Evolutionary conservation across 768 basidiomycete species (phyloP).

Genomic region (Suillus paluster): DNA sequence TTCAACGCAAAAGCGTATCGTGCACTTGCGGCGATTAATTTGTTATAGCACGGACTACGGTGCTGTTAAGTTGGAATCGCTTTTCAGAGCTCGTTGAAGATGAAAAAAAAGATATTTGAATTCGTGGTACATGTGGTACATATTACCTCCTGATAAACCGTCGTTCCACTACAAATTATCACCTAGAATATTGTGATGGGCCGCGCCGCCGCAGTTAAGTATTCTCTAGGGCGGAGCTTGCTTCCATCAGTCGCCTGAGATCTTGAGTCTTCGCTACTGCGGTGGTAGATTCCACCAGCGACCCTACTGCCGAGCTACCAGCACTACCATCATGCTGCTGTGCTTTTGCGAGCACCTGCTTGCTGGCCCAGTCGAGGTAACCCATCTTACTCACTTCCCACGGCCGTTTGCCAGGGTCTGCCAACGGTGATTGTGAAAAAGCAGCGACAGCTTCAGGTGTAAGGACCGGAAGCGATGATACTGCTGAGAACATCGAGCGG

Average conservation of each 20-base stretch:
- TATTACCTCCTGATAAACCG: not conserved
- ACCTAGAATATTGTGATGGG: not conserved
- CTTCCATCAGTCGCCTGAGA: constrained; percentile 22
- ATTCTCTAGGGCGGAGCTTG: constrained; percentile 4
- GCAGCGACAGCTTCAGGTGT: constrained; percentile 44
- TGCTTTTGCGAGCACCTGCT: constrained; percentile 49
- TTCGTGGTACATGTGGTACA: not conserved
- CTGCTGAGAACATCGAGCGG: constrained; percentile 47
- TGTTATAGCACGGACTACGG: too few relatives aligned
- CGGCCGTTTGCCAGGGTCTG: constrained; percentile 67
- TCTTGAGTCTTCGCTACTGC: constrained; percentile 23
- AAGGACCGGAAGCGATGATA: constrained; percentile 54
- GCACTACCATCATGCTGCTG: constrained; percentile 23
- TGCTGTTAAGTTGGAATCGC: not conserved
- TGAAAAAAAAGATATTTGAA: not conserved
- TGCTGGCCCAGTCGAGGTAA: constrained; percentile 79
- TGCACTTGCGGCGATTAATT: too few relatives aligned
- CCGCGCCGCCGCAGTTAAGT: too few relatives aligned
- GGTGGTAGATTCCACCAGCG: constrained; percentile 23
- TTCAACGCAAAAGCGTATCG: not conserved
- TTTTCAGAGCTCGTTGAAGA: not conserved
- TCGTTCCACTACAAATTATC: not conserved
- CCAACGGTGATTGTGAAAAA: constrained; percentile 32
- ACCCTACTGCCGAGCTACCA: constrained; percentile 25
- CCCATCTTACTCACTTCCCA: constrained; percentile 81